These are phyloP conservation scores for Hemerocallis citrina DNA, from an alignment of 106 monocot genomes.

Conservation along the genomic window DNA sequence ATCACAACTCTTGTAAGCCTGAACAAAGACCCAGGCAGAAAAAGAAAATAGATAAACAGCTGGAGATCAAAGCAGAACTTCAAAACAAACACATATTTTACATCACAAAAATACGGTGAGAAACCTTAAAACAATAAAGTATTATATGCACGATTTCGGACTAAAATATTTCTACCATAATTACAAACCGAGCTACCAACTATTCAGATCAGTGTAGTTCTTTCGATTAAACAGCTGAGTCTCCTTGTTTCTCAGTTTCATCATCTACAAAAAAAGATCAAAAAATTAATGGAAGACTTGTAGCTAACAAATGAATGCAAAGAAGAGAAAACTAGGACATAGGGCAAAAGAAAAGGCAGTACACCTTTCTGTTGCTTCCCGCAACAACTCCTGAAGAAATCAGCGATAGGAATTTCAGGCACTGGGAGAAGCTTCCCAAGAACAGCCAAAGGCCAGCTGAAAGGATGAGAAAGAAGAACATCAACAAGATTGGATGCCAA, in stretches of 20 bases:
- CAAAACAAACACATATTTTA: too few species aligned
- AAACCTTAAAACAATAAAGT: too few species aligned
- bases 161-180: too few species aligned
- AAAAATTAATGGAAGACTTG: background rate
- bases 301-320: background rate
- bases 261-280: background rate
- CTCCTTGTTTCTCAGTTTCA: background rate
- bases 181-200: too few species aligned
- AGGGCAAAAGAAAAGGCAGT: background rate
- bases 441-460: constrained; percentile 76
- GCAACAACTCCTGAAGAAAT: constrained; percentile 28
- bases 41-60: too few species aligned
- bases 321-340: background rate
- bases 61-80: too few species aligned
- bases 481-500: background rate
- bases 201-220: too few species aligned
- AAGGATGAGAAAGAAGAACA: background rate
- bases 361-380: background rate
- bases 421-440: constrained; percentile 81
- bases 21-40: too few species aligned
- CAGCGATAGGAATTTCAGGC: constrained; percentile 35
- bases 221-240: background rate
- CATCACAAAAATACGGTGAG: too few species aligned
- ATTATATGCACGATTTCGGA: too few species aligned
- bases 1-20: too few species aligned